phyloP scores from a whole-genome alignment of 2,329 filamentous ascomycete species.

The Arachnomyces sp. region DNA sequence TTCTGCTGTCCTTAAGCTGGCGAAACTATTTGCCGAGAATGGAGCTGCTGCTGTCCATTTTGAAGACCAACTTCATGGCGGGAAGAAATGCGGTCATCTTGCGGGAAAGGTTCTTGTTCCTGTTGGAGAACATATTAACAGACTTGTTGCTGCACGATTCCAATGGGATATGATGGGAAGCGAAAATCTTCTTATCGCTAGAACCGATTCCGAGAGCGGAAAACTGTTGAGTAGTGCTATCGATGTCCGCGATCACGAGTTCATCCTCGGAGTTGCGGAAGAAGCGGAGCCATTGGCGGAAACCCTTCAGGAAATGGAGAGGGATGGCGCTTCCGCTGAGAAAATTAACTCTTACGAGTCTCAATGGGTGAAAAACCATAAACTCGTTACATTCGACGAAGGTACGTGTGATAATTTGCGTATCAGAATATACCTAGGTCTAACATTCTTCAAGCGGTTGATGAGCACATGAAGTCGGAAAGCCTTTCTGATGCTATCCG shows the following conservation, averaged over 20 bases:
- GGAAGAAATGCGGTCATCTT: conserved; percentile 96
- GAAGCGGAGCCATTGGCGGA: conserved; percentile 77
- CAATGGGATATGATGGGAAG: conserved; percentile 98
- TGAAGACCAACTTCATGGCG: conserved; percentile 93
- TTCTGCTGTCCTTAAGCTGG: conserved; percentile 87
- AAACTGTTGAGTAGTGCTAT: conserved; percentile 84
- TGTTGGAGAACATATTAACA: conserved; percentile 91
- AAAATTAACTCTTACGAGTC: conserved; percentile 85
- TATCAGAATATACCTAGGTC: conserved; percentile 2
- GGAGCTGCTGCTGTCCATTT: conserved; percentile 95
- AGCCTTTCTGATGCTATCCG: conserved; percentile 58
- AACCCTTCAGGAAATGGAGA: conserved; percentile 83
- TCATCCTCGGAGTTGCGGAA: conserved; percentile 80
- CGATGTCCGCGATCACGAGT: conserved; percentile 92
- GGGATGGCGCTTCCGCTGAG: conserved; percentile 62
- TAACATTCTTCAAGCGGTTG: conserved; percentile 50
- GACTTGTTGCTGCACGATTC: conserved; percentile 82
- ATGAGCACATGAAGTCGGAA: conserved; percentile 62
- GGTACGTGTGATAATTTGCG: conserved; percentile 28
- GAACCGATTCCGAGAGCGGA: conserved; percentile 92
- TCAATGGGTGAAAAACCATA: conserved; percentile 77
- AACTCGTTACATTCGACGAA: conserved; percentile 86
- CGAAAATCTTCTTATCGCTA: conserved; percentile 89
- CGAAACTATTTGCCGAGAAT: conserved; percentile 95
- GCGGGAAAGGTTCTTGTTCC: conserved; percentile 95